Evolutionary conservation across 2,329 filamentous ascomycete genomes (phyloP).

Genomic region (Dactylonectria estremocensis): DNA sequence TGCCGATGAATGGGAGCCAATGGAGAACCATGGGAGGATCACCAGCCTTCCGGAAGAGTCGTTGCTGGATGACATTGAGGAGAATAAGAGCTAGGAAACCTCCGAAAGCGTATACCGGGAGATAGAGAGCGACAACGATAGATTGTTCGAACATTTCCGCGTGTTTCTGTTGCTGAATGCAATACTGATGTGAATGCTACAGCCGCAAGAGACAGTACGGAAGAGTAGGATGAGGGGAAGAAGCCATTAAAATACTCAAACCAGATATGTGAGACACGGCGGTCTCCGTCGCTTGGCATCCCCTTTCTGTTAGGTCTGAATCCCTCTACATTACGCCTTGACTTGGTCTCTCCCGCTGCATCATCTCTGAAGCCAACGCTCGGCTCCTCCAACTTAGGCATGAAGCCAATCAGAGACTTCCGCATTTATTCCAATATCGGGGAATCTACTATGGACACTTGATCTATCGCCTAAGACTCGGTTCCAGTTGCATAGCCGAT

Average conservation of each 20-base stretch:
- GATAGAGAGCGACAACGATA: slow-evolving; percentile 27
- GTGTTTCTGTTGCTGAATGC: not conserved
- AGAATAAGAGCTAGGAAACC: slow-evolving; percentile 22
- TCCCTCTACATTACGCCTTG: not conserved
- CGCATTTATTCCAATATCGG: not conserved
- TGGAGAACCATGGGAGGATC: slow-evolving; percentile 72
- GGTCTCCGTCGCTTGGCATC: not conserved
- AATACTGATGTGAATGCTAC: too few species aligned
- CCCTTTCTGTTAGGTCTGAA: not conserved
- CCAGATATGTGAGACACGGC: not conserved
- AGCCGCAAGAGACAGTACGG: not conserved
- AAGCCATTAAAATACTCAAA: not conserved
- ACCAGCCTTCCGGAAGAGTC: slow-evolving; percentile 29
- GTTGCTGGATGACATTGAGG: slow-evolving; percentile 36
- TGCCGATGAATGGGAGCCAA: slow-evolving; percentile 76
- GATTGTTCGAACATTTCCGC: not conserved
- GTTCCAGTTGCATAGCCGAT: not conserved
- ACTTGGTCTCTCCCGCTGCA: not conserved
- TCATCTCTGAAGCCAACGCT: not conserved
- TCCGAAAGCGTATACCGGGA: slow-evolving; percentile 22
- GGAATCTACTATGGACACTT: not conserved
- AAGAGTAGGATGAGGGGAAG: not conserved
- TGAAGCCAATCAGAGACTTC: not conserved
- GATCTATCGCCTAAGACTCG: not conserved
- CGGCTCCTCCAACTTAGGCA: not conserved